These are phyloP conservation scores for Halenospora varia DNA, from an alignment of 495 filamentous ascomycete genomes.

Conservation along the genomic window DNA sequence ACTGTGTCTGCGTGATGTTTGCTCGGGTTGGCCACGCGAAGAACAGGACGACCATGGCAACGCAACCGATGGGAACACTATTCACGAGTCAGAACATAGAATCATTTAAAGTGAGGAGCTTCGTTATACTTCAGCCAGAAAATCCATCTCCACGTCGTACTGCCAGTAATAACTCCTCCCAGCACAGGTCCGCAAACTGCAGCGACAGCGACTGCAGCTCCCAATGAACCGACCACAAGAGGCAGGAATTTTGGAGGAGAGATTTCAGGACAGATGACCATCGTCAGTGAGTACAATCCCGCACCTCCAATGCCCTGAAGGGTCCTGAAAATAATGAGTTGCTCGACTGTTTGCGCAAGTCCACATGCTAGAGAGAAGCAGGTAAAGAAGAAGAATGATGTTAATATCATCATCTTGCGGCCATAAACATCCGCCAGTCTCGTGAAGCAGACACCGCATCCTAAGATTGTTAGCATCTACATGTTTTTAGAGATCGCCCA, in stretches of 20 bases:
- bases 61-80: not conserved
- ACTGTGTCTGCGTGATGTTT: not conserved
- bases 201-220: conserved; percentile 37
- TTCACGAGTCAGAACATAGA: not conserved
- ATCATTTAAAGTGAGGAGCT: not conserved
- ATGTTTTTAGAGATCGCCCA: too few relatives aligned
- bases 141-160: conserved; percentile 60
- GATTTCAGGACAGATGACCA: conserved; percentile 52
- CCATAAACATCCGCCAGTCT: conserved; percentile 48
- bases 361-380: conserved; percentile 47
- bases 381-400: conserved; percentile 45
- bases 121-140: conserved; percentile 38
- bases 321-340: conserved; percentile 51
- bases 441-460: conserved; percentile 34
- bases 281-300: conserved; percentile 44
- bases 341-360: conserved; percentile 32
- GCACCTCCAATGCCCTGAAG: conserved; percentile 48
- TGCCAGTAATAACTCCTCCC: conserved; percentile 48
- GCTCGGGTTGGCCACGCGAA: not conserved
- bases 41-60: not conserved
- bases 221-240: conserved; percentile 42
- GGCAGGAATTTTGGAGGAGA: conserved; percentile 37
- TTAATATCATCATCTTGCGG: conserved; percentile 38
- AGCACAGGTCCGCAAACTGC: conserved; percentile 22
- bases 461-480: not conserved